Evolutionary conservation across 208 protist species (phyloP).

Genomic region (Acanthamoeba lenticulata): DNA sequence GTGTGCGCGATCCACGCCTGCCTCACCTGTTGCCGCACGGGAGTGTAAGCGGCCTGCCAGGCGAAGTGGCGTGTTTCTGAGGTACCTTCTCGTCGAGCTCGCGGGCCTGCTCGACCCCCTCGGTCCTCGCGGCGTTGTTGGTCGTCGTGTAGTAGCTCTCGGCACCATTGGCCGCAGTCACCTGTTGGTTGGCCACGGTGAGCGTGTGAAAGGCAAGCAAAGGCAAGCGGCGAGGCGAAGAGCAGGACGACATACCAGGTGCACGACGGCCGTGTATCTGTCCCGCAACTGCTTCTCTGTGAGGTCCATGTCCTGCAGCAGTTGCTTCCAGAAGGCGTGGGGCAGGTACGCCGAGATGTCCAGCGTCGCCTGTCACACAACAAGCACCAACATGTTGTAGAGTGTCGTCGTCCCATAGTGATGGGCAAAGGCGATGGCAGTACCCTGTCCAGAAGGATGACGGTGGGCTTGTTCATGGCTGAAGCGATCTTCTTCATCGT

Average conservation of each 20-base stretch:
- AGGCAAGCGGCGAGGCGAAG: neutral
- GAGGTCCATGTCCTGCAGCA: constrained; percentile 15
- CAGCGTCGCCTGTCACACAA: neutral
- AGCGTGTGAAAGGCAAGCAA: neutral
- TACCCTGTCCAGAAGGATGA: constrained; percentile 62
- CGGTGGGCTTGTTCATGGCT: neutral
- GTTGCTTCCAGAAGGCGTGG: constrained; percentile 39
- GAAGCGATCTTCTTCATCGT: neutral
- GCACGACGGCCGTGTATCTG: constrained; percentile 47
- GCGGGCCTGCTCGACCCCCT: constrained; percentile 87
- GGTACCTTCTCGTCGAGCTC: constrained; percentile 89
- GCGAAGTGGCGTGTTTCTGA: too few relatives aligned
- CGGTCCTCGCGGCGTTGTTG: constrained; percentile 85
- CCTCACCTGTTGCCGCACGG: neutral
- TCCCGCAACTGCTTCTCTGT: constrained; percentile 42
- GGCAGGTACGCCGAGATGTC: constrained; percentile 67
- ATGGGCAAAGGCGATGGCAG: neutral
- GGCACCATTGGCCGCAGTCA: constrained; percentile 88
- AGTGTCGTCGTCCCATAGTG: neutral
- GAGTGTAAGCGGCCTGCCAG: too few relatives aligned
- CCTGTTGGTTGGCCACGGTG: constrained; percentile 56
- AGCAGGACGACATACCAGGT: constrained; percentile 72
- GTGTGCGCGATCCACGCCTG: constrained; percentile 61
- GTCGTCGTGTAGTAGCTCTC: constrained; percentile 84
- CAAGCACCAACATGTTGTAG: too few relatives aligned